A percentile compares a stretch with the other conserved stretches of the same genome.
These are phyloP conservation scores for Aquilaria yunnanensis DNA, from an alignment of 345 rosid species.

Conservation along the genomic window DNA sequence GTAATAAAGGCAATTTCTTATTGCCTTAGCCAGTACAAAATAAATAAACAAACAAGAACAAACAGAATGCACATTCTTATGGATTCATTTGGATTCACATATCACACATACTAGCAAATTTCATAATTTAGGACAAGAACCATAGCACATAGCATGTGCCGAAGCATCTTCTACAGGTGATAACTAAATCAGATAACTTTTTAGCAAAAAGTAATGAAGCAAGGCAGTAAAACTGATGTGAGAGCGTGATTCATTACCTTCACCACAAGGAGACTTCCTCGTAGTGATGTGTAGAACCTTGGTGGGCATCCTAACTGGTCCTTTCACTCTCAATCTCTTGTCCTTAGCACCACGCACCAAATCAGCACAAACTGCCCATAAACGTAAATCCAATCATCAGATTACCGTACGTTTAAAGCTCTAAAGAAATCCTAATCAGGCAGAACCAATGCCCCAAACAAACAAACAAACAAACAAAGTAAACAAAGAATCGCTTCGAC, in stretches of 20 bases:
- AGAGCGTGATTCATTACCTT: constrained; percentile 27
- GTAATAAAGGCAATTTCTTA: too few species aligned
- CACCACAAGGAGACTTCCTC: constrained; percentile 60
- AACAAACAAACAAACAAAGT: background rate
- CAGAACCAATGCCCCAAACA: background rate
- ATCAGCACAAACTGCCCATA: constrained; percentile 39
- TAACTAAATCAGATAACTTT: too few species aligned
- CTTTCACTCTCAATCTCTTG: constrained; percentile 48
- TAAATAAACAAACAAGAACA: too few species aligned
- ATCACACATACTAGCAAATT: too few species aligned
- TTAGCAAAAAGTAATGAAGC: too few species aligned
- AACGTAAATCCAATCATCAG: constrained; percentile 2
- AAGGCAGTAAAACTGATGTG: too few species aligned
- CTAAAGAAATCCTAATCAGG: background rate
- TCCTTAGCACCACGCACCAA: constrained; percentile 58
- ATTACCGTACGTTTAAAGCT: background rate
- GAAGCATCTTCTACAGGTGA: too few species aligned
- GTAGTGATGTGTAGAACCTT: constrained; percentile 54
- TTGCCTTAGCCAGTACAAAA: too few species aligned
- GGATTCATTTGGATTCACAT: too few species aligned
- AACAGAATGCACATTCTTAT: too few species aligned
- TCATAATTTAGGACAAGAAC: too few species aligned
- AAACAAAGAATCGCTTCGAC: background rate
- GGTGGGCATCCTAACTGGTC: constrained; percentile 59
- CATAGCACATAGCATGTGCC: too few species aligned